Evolutionary conservation across 495 filamentous ascomycete species (phyloP), one percentile per base, ranked within the genome.

Genomic region (Penicillium flavigenum): DNA sequence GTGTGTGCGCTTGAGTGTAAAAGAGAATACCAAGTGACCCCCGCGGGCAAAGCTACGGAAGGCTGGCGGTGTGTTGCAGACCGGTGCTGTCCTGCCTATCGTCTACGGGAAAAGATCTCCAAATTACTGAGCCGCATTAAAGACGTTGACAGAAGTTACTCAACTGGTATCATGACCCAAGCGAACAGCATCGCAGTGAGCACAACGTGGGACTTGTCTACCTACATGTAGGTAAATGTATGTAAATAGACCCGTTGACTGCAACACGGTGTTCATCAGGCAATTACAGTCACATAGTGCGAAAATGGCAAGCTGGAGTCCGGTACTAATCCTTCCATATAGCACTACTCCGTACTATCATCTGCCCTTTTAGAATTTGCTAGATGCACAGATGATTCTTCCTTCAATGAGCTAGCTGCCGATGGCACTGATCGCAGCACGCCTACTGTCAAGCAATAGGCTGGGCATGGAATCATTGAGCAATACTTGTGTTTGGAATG

Each of bases 151-250:
- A 2, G 0, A 34, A 4, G 3, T 12, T 10, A 78, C 50, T 70
- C 62, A 4, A 4, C 77, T 3, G 74, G 80, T 7, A 53, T 79
- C n/a, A 79, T 79, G 78, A 71, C 77, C n/a, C 78, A 80, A 64
- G 76, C 16, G 79, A 80, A 63, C 79, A 81, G 59, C 66, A 73
- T 5, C 64, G 73, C 12, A 79, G 81, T 57, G 78, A 79, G 27
- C 73, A 77, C 50, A 76, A 77, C 4, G 78, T 72, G 9, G 55
- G 78, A 50, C 63, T 78, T 8, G 71, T 79, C 26, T 14, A 34
- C 11, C 24, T 26, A 2, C 3, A 2, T 26, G n/a, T n/a, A n/a
- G n/a, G n/a, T n/a, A n/a, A n/a, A 24, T 24, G 24, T 24, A 24
- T 5, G 24, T 24, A n/a, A n/a, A n/a, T n/a, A n/a, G n/a, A n/a